Conservation (phyloP, 331 rosid genomes). For the Malus hybrid region DNA sequence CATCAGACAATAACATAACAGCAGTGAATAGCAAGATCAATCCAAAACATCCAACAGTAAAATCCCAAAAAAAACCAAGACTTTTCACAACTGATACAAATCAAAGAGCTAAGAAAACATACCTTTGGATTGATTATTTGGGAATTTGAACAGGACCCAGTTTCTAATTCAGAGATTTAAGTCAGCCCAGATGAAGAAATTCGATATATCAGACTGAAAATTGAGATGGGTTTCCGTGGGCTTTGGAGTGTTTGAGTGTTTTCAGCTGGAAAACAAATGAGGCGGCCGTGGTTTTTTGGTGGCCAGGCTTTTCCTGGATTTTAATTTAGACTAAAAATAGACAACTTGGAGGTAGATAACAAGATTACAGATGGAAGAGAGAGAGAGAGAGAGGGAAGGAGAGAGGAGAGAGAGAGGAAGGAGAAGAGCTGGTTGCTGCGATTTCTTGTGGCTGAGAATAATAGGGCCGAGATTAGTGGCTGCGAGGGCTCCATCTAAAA, state of each 20-base stretch:
- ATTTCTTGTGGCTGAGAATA: conserved; percentile 50
- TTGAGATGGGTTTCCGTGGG: background rate
- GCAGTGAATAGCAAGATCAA: background rate
- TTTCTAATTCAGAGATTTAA: conserved; percentile 15
- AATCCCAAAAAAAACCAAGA: background rate
- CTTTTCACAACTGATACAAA: background rate
- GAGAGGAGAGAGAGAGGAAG: too few species aligned
- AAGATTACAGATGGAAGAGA: background rate
- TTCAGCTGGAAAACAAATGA: conserved; percentile 2
- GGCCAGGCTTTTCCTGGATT: background rate
- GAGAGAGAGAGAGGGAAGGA: background rate
- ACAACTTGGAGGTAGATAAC: conserved; percentile 11
- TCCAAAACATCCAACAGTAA: background rate
- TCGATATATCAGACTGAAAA: background rate
- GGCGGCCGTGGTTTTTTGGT: conserved; percentile 19
- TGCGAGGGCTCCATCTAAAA: conserved; percentile 41
- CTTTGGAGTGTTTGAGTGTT: background rate
- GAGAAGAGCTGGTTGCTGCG: background rate
- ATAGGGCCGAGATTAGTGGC: too few species aligned
- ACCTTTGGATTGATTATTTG: conserved; percentile 18
- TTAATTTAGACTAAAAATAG: background rate
- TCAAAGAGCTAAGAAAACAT: background rate
- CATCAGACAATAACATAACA: background rate
- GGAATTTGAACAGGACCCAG: conserved; percentile 14
- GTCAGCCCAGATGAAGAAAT: conserved; percentile 19